phyloP scores from a whole-genome alignment of 768 basidiomycete genomes.

The Rhodosporidiobolus sp. region DNA sequence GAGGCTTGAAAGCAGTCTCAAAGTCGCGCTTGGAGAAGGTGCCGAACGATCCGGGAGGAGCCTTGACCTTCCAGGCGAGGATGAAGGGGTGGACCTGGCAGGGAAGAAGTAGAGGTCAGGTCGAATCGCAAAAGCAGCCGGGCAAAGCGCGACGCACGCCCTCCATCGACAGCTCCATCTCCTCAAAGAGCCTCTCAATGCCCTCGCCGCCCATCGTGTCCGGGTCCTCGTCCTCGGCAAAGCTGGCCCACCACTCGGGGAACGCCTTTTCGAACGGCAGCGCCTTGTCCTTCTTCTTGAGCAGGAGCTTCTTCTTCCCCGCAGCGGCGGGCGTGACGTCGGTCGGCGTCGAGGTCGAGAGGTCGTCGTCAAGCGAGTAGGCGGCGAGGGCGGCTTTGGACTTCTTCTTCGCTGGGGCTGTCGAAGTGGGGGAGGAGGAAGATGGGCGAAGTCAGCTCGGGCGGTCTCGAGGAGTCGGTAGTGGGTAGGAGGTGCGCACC shows the following conservation, averaged over 20 bases:
- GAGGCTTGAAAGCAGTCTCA: not conserved
- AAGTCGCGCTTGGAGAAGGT: constrained; percentile 16
- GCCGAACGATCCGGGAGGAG: constrained; percentile 20
- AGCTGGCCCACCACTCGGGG: constrained; percentile 22
- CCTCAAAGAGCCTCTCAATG: constrained; percentile 66
- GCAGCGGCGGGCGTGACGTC: not conserved
- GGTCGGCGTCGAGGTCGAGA: constrained; percentile 1
- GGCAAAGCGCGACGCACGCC: not conserved
- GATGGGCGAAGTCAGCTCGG: not conserved
- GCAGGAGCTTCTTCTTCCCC: not conserved
- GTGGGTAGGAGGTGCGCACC: not conserved
- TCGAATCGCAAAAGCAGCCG: not conserved
- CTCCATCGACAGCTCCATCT: constrained; percentile 63
- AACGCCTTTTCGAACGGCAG: constrained; percentile 24
- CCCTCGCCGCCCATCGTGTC: constrained; percentile 65
- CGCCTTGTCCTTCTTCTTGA: not conserved
- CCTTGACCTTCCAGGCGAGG: constrained; percentile 30
- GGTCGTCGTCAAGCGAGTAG: not conserved
- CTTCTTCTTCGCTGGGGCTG: not conserved
- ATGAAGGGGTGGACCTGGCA: constrained; percentile 25
- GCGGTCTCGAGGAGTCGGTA: too few species aligned
- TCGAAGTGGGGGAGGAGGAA: not conserved
- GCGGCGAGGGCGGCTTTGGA: constrained; percentile 5
- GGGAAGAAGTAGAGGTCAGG: not conserved
- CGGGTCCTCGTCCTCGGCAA: constrained; percentile 16